Evolutionary conservation across 352 stramenopile species (phyloP), one percentile per base, ranked within the genome.

Genomic region (Phytophthora palmivora): DNA sequence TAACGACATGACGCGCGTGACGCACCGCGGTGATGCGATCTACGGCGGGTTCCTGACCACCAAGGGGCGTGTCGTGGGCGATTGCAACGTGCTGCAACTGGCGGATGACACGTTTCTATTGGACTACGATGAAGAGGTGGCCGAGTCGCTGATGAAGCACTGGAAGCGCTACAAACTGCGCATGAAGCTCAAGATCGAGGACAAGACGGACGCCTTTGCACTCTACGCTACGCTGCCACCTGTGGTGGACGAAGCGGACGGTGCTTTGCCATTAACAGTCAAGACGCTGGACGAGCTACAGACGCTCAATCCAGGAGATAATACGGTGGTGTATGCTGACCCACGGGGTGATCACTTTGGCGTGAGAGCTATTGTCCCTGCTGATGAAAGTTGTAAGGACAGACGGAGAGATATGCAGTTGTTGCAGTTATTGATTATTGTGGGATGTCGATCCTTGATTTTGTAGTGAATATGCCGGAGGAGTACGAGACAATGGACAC

Each of bases 151-250:
- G 24, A 63, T 73, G 47, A 95, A 96, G 67, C 86, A 95, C 72
- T 93, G 84, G 82, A 94, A 92, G 70, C 79, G 87, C 46, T 96
- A 96, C 77, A 96, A 95, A 49, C 48, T 96, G 64, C 86, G 88
- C 22, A 91, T 94, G 79, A 95, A 94, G 50, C 48, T 90, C 19
- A 81, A 67, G 46, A 74, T 95, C 26, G 77, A 92, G 52, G 83
- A 92, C 62, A 83, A 78, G 61, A 88, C 68, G 28, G 76, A 91
- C 24, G 62, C 62, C 4, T 67, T 89, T 7, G 46, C 48, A n/a
- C 46, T 80, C 30, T 85, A 84, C 38, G 63, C 74, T 10, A 78
- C 84, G 18, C 54, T 96, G 4, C 77, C 84, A 5, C 74, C 83
- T 0, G 30, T 61, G 0, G 69, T 94, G 21, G 56, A 74, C 4